Conservation (phyloP, 1,139 yeast species). For the Hyphopichia khmerensis region DNA sequence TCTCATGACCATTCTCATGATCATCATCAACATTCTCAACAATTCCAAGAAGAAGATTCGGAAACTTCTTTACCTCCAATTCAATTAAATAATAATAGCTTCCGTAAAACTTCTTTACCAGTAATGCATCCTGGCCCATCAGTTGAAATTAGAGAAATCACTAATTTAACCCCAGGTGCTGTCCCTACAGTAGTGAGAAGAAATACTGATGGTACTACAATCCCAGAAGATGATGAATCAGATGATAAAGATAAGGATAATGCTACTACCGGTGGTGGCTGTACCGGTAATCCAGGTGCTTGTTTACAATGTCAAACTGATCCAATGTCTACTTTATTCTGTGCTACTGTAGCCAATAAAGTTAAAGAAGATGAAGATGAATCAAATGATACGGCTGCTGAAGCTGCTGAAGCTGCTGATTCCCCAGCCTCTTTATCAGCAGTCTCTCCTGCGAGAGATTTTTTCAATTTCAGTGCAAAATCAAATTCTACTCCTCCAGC, state of each 20-base stretch:
- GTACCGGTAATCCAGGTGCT: slow-evolving; percentile 87
- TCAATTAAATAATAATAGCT: slow-evolving; percentile 21
- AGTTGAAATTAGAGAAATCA: slow-evolving; percentile 47
- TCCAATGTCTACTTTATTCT: slow-evolving; percentile 86
- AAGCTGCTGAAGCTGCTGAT: slow-evolving; percentile 4
- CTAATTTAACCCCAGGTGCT: slow-evolving; percentile 44
- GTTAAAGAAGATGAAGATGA: slow-evolving; percentile 23
- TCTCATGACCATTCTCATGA: not conserved
- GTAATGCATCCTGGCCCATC: slow-evolving; percentile 71
- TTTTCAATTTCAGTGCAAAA: not conserved
- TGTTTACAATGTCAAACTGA: slow-evolving; percentile 82
- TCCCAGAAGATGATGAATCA: slow-evolving; percentile 12
- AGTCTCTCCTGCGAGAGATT: slow-evolving; percentile 6
- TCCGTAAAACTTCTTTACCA: slow-evolving; percentile 44
- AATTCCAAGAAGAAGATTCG: slow-evolving; percentile 17
- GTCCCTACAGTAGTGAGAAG: slow-evolving; percentile 35
- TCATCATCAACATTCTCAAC: slow-evolving; percentile 10
- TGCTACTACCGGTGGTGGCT: too few relatives aligned
- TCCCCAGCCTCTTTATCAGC: slow-evolving; percentile 5
- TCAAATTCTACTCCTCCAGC: slow-evolving; percentile 8
- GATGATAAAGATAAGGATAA: slow-evolving; percentile 9
- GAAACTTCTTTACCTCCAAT: slow-evolving; percentile 38
- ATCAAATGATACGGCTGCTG: not conserved
- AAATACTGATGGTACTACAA: not conserved
- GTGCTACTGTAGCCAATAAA: slow-evolving; percentile 76